These are phyloP conservation scores for Tetrapisispora namnaoensis DNA, from an alignment of 805 yeast species.

Conservation along the genomic window DNA sequence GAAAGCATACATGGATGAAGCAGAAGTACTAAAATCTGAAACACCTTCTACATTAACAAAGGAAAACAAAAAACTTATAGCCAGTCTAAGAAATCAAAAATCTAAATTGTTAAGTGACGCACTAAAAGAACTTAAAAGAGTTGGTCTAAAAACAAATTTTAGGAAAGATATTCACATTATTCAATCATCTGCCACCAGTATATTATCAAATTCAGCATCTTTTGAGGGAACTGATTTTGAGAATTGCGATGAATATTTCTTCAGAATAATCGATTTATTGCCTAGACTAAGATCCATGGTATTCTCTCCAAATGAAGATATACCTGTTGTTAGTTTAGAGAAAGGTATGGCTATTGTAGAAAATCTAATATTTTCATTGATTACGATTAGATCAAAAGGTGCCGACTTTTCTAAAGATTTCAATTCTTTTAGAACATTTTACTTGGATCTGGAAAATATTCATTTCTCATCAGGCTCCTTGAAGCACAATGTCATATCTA, in stretches of 20 bases:
- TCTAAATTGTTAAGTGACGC: conserved; percentile 67
- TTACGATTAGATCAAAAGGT: conserved; percentile 44
- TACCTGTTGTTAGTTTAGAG: conserved; percentile 59
- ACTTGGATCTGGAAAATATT: conserved; percentile 17
- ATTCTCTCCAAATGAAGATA: conserved; percentile 53
- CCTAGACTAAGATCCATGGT: conserved; percentile 69
- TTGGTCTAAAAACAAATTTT: conserved; percentile 64
- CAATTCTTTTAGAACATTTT: conserved; percentile 12
- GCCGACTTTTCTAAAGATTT: conserved; percentile 18
- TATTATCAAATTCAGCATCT: conserved; percentile 47
- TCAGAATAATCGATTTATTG: conserved; percentile 62
- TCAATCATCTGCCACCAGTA: conserved; percentile 52
- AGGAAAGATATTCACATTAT: conserved; percentile 55
- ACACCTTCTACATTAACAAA: conserved; percentile 68
- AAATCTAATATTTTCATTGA: conserved; percentile 50
- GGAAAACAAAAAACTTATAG: conserved; percentile 60
- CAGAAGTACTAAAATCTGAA: conserved; percentile 56
- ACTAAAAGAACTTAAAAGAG: conserved; percentile 57
- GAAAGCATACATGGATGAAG: conserved; percentile 41
- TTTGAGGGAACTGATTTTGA: conserved; percentile 33
- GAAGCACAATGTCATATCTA: conserved; percentile 6
- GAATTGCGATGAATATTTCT: conserved; percentile 48
- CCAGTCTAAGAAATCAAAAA: conserved; percentile 74
- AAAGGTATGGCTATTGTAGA: conserved; percentile 72
- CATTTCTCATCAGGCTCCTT: conserved; percentile 15